Conservation (phyloP, 2,329 filamentous ascomycete species). For the Neonectria ditissima region DNA sequence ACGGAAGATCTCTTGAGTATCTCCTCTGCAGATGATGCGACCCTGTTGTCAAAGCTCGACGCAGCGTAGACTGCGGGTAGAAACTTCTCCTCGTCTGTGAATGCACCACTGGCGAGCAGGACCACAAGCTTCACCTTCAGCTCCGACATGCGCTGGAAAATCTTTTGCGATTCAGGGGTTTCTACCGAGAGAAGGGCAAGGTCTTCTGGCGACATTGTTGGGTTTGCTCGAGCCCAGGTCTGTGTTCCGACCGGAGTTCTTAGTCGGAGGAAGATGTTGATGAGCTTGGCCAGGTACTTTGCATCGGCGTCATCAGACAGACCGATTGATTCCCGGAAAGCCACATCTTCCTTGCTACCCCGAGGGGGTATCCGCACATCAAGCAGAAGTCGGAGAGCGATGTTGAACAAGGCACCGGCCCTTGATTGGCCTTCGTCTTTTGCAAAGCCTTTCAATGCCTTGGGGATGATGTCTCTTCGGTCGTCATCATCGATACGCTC, state of each 20-base stretch:
- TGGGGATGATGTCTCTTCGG: constrained; percentile 78
- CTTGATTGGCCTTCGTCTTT: constrained; percentile 48
- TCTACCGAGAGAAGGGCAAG: constrained; percentile 48
- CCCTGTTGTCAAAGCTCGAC: constrained; percentile 82
- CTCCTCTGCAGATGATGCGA: constrained; percentile 89
- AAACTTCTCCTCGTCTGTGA: constrained; percentile 85
- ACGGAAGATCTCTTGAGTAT: constrained; percentile 83
- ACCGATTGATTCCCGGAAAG: constrained; percentile 74
- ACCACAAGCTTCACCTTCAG: constrained; percentile 70
- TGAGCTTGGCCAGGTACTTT: constrained; percentile 77
- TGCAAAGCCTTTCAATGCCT: constrained; percentile 49
- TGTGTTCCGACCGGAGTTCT: constrained; percentile 46
- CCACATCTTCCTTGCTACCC: constrained; percentile 81
- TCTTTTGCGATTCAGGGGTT: constrained; percentile 72
- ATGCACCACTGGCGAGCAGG: constrained; percentile 86
- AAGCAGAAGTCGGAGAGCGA: constrained; percentile 81
- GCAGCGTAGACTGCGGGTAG: constrained; percentile 86
- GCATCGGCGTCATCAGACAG: constrained; percentile 77
- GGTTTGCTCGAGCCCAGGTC: constrained; percentile 49
- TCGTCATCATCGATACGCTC: constrained; percentile 66
- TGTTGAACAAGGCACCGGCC: constrained; percentile 77
- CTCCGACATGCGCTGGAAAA: constrained; percentile 54
- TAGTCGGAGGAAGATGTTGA: constrained; percentile 77
- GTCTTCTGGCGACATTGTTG: constrained; percentile 48
- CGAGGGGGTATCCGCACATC: constrained; percentile 78